Percentiles rank a stretch among this genome's conserved stretches.
Conservation (phyloP, 768 basidiomycete species). For the Pisolithus tinctorius region DNA sequence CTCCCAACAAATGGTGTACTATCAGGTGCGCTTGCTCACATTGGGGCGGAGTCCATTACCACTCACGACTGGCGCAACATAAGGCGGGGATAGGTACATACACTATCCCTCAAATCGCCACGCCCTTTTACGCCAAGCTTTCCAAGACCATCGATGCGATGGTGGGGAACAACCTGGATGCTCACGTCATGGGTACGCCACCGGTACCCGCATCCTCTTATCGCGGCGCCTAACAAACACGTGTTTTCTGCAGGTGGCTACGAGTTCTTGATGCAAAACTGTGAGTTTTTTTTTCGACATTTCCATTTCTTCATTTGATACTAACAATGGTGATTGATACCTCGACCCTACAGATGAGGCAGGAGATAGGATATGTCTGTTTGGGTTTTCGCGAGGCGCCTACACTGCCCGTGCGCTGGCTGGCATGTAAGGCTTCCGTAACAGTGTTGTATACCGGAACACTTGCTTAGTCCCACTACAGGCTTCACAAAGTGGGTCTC, state of each 20-base stretch:
- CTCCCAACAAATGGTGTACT: slow-evolving; percentile 61
- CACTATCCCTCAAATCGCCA: slow-evolving; percentile 54
- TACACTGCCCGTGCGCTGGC: slow-evolving; percentile 68
- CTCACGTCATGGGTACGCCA: slow-evolving; percentile 63
- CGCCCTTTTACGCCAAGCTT: slow-evolving; percentile 47
- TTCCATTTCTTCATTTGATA: neutral
- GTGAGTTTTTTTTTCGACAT: slow-evolving; percentile 26
- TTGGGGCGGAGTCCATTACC: neutral
- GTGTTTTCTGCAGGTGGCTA: slow-evolving; percentile 48
- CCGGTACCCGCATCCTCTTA: neutral
- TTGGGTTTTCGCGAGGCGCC: slow-evolving; percentile 76
- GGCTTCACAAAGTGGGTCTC: slow-evolving; percentile 66
- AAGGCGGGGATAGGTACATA: slow-evolving; percentile 74
- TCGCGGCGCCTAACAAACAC: neutral
- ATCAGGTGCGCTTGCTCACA: slow-evolving; percentile 42
- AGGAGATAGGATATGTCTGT: slow-evolving; percentile 72
- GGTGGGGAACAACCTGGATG: slow-evolving; percentile 54
- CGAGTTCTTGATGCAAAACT: slow-evolving; percentile 75
- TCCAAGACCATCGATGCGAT: slow-evolving; percentile 53
- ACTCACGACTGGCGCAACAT: neutral
- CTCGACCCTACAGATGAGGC: slow-evolving; percentile 38
- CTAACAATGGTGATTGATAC: neutral
- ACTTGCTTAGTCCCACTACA: slow-evolving; percentile 9
- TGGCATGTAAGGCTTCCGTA: slow-evolving; percentile 45
- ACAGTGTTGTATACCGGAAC: too few species aligned